Conservation (phyloP, 805 yeast species). For the Metschnikowia shivogae region DNA sequence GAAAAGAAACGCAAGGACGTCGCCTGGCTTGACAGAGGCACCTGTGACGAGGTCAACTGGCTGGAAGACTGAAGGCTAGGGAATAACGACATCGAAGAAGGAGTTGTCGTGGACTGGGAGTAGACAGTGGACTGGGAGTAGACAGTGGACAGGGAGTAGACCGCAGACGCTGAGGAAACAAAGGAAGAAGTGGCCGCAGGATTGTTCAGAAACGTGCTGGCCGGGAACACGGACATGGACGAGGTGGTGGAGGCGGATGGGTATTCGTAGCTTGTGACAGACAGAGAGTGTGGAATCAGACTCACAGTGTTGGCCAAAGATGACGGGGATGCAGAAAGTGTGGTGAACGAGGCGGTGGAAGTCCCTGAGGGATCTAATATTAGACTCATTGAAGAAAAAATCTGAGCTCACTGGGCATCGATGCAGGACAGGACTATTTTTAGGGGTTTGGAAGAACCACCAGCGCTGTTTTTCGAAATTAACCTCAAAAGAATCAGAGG, state of each 20-base stretch:
- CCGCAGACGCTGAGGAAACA: background rate
- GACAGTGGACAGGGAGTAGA: background rate
- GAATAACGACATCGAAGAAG: background rate
- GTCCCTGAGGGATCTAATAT: slow-evolving; percentile 4
- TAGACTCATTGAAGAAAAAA: slow-evolving; percentile 5
- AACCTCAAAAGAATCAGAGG: background rate
- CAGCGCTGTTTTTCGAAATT: background rate
- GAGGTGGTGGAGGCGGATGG: background rate
- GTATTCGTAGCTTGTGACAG: background rate
- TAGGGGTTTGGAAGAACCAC: background rate
- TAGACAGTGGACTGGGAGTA: background rate
- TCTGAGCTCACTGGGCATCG: background rate
- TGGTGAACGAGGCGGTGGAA: background rate
- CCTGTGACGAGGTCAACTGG: background rate
- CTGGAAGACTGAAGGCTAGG: background rate
- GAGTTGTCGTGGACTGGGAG: background rate
- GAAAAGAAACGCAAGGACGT: background rate
- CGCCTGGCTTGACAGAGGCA: background rate
- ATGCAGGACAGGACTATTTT: slow-evolving; percentile 4
- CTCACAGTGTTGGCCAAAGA: background rate
- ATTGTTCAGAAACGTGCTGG: background rate
- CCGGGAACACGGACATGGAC: slow-evolving; percentile 1
- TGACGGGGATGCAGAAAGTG: background rate
- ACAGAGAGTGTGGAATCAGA: background rate
- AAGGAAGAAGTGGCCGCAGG: background rate